Evolutionary conservation across 768 basidiomycete species (phyloP).

Genomic region (Agrocybe praecox): DNA sequence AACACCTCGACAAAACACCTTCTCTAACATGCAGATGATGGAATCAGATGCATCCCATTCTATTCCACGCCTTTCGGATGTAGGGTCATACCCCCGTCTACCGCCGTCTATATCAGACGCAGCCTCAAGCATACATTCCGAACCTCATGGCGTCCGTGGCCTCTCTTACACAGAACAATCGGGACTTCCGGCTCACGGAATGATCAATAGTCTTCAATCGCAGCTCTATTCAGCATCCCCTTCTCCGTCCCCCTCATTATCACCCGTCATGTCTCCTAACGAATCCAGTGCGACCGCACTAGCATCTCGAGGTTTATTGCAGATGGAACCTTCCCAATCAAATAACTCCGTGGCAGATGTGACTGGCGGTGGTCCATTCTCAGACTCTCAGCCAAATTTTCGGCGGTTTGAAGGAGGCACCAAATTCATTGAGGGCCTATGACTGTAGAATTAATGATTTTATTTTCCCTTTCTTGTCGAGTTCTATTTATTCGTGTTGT

Average conservation of each 20-base stretch:
- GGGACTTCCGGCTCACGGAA: constrained; percentile 19
- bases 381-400: constrained; percentile 25
- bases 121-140: constrained; percentile 28
- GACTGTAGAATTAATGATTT: constrained; percentile 9
- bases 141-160: constrained; percentile 24
- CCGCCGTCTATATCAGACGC: constrained; percentile 25
- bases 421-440: constrained; percentile 49
- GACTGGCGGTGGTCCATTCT: constrained; percentile 9
- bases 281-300: constrained; percentile 13
- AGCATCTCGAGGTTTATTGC: constrained; percentile 12
- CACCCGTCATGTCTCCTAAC: constrained; percentile 8
- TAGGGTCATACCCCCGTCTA: constrained; percentile 14
- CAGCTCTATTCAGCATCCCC: constrained; percentile 34
- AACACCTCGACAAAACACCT: constrained; percentile 1
- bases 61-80: constrained; percentile 10
- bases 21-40: constrained; percentile 8
- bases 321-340: constrained; percentile 11
- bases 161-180: constrained; percentile 23
- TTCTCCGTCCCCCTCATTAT: constrained; percentile 18
- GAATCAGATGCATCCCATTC: constrained; percentile 6
- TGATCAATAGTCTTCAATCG: constrained; percentile 28
- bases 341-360: constrained; percentile 7
- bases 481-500: background rate
- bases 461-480: background rate
- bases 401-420: constrained; percentile 47